A percentile compares a stretch with the other conserved stretches of the same genome.
Evolutionary conservation across 1,139 yeast genomes (phyloP).

Genomic region (Suhomyces chickasaworum): DNA sequence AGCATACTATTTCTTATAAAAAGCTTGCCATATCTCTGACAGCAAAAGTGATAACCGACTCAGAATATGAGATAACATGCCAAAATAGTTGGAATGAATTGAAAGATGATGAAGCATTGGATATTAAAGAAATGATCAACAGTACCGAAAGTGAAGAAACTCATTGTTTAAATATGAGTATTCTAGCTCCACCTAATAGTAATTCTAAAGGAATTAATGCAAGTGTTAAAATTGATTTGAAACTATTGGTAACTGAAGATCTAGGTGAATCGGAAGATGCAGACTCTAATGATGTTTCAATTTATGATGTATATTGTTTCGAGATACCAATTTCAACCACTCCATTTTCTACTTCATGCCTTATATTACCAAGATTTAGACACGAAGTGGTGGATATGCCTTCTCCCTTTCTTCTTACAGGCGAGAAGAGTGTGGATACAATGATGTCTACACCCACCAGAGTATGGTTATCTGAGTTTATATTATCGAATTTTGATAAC

Average conservation of each 20-base stretch:
- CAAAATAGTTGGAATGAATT: constrained; percentile 39
- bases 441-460: constrained; percentile 49
- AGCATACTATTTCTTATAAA: constrained; percentile 23
- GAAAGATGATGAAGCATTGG: constrained; percentile 47
- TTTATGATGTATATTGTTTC: constrained; percentile 33
- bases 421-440: constrained; percentile 17
- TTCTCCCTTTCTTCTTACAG: constrained; percentile 38
- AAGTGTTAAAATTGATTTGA: constrained; percentile 26
- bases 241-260: constrained; percentile 28
- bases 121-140: constrained; percentile 19
- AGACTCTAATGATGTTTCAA: constrained; percentile 4
- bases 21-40: constrained; percentile 26
- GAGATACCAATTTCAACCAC: constrained; percentile 33
- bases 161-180: constrained; percentile 25
- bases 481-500: constrained; percentile 15
- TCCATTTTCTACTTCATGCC: constrained; percentile 33
- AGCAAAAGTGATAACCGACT: constrained; percentile 22
- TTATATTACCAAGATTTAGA: constrained; percentile 23
- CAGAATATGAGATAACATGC: constrained; percentile 25
- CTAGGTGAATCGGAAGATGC: constrained; percentile 16
- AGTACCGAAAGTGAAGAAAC: constrained; percentile 14
- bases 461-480: constrained; percentile 44
- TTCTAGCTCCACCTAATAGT: constrained; percentile 28
- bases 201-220: constrained; percentile 14
- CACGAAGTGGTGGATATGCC: constrained; percentile 39